Percentiles rank a stretch among this genome's conserved stretches.
These are phyloP conservation scores for Juglanconis juglandina DNA, from an alignment of 2,329 filamentous ascomycete genomes.

Conservation along the genomic window DNA sequence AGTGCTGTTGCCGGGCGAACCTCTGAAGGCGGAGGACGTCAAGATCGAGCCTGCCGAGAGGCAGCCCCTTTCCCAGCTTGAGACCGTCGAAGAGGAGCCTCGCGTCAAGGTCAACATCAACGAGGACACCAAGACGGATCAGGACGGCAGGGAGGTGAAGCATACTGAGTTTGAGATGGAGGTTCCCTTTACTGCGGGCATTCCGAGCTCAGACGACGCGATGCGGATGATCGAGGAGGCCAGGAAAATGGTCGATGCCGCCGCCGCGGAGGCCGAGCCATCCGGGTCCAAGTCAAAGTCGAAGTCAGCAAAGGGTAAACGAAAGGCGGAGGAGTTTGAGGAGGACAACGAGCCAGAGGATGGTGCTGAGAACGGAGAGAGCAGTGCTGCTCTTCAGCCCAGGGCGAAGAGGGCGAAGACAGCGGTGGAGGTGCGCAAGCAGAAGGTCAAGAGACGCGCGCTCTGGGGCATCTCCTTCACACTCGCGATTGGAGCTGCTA, in stretches of 20 bases:
- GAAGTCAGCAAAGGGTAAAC: conserved; percentile 55
- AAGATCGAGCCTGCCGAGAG: conserved; percentile 48
- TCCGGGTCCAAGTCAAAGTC: conserved; percentile 13
- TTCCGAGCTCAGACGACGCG: conserved; percentile 73
- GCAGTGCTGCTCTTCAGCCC: conserved; percentile 38
- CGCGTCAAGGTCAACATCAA: conserved; percentile 69
- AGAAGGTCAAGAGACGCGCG: conserved; percentile 81
- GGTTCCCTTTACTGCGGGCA: conserved; percentile 64
- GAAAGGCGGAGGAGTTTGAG: conserved; percentile 70
- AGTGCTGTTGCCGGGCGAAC: conserved; percentile 8
- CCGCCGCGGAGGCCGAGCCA: conserved; percentile 29
- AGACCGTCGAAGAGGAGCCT: conserved; percentile 52
- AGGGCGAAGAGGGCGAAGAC: conserved; percentile 75
- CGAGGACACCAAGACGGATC: conserved; percentile 54
- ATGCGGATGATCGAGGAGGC: conserved; percentile 82
- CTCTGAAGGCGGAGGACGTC: conserved; percentile 23
- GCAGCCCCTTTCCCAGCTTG: conserved; percentile 46
- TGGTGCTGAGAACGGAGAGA: conserved; percentile 35
- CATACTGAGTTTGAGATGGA: conserved; percentile 74
- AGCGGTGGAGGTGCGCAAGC: conserved; percentile 76
- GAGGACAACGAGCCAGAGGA: conserved; percentile 48
- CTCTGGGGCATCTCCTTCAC: conserved; percentile 83
- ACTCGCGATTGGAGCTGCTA: conserved; percentile 85
- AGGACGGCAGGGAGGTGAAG: conserved; percentile 61
- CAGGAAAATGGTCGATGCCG: conserved; percentile 74